Evolutionary conservation across 129 eudicot genomes (phyloP).

Genomic region (Lactuca saligna): DNA sequence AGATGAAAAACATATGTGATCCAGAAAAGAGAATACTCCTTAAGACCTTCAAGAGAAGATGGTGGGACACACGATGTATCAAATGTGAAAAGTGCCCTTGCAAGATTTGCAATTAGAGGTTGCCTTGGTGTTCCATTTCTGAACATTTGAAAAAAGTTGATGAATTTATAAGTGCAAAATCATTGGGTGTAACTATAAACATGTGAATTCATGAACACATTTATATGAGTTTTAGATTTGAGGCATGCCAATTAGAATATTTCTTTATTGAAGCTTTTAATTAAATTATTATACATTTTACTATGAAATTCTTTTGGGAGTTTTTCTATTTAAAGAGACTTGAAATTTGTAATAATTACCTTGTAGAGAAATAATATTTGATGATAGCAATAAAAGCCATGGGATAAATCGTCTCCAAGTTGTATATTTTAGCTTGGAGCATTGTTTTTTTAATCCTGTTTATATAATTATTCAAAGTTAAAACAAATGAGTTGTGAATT

Average conservation of each 20-base stretch:
- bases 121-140: conserved; percentile 98
- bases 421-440: conserved; percentile 40
- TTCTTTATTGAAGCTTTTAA: no score
- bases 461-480: not conserved
- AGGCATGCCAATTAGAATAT: no score
- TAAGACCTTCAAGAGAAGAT: conserved; percentile 91
- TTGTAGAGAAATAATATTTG: conserved; percentile 82
- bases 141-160: conserved; percentile 5
- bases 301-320: no score
- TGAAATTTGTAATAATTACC: no score
- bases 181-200: not conserved
- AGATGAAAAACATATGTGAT: conserved; percentile 88
- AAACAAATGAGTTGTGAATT: not conserved
- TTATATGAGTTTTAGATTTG: not conserved
- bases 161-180: not conserved
- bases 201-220: not conserved
- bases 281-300: no score
- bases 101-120: conserved; percentile 91
- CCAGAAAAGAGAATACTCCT: conserved; percentile 92
- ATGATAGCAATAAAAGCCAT: conserved; percentile 72
- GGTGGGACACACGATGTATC: conserved; percentile 79
- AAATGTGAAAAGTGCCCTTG: no score
- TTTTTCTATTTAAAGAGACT: not conserved
- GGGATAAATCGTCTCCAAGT: conserved; percentile 55
- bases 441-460: conserved; percentile 74